Evolutionary conservation across 108 stramenopile species (phyloP).

Genomic region (Cyclotella cryptica): DNA sequence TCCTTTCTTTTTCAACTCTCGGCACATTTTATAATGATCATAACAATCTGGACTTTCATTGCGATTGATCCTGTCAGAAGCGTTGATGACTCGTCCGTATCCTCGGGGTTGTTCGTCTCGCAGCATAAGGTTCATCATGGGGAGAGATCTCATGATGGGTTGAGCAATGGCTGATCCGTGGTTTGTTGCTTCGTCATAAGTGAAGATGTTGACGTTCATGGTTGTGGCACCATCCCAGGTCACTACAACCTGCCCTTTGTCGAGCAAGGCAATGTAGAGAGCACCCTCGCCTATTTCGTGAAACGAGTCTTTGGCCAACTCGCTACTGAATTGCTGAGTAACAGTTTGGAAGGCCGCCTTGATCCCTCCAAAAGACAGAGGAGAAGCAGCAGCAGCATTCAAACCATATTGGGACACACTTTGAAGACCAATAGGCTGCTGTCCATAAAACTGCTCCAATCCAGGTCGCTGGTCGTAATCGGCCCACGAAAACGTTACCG

Average conservation of each 20-base stretch:
- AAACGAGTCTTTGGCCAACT: conserved; percentile 21
- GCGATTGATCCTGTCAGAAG: conserved; percentile 42
- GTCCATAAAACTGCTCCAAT: conserved; percentile 66
- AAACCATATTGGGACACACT: conserved; percentile 58
- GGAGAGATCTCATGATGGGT: conserved; percentile 32
- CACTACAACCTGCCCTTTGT: conserved; percentile 41
- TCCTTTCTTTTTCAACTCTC: conserved; percentile 19
- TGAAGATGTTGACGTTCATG: conserved; percentile 70
- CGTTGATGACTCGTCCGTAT: conserved; percentile 57
- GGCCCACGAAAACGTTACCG: conserved; percentile 39
- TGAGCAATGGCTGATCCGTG: conserved; percentile 24
- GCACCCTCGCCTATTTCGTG: conserved; percentile 69
- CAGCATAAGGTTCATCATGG: conserved; percentile 38
- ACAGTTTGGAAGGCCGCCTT: conserved; percentile 34
- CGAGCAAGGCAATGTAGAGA: conserved; percentile 44
- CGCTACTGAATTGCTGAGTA: conserved; percentile 11
- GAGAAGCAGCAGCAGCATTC: conserved; percentile 17
- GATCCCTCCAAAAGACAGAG: conserved; percentile 27
- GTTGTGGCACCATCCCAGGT: conserved; percentile 73
- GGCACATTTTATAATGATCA: conserved; percentile 51
- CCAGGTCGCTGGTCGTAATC: conserved; percentile 70
- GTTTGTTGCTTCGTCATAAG: conserved; percentile 50
- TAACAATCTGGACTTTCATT: conserved; percentile 48
- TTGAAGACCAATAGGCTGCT: conserved; percentile 69
- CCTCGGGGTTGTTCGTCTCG: conserved; percentile 75